Evolutionary conservation across 331 rosid genomes (phyloP), one percentile per base, ranked within the genome.

Genomic region (Stylosanthes scabra): DNA sequence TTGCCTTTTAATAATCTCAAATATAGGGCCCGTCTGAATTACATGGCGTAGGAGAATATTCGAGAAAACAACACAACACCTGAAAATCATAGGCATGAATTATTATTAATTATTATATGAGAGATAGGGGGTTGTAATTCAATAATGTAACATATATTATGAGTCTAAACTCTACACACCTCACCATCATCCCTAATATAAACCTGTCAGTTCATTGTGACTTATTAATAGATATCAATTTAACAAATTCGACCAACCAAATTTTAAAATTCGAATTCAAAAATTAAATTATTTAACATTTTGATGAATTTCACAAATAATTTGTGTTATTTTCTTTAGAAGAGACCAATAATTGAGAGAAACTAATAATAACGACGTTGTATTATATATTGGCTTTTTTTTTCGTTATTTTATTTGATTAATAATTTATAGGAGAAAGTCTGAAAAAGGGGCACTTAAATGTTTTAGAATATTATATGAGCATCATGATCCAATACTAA

Each of bases 311-410:
- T 31, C 37, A 20, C 25, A 20, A 20, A 20, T 20, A 20, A 20
- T 61, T 40, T 25, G 63, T 20, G n/a, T 20, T 20, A 16, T 58
- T 41, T 58, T 58, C 29, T 58, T 28, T 28, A 56, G 15, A 51
- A 44, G 60, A 46, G 20, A 37, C n/a, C 80, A 72, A 67, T 80
- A 51, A 76, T 80, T 76, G 64, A 80, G 77, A 29, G 58, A 63
- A 66, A 20, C 25, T 20, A 20, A 20, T 20, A 20, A 20, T 20
- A 1, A 20, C 1, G 25, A 20, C 25, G 25, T 20, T 20, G 25
- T 20, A 20, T 20, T 20, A 20, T 20, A 20, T 20, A 49, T 82
- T 68, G 69, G 42, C 63, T 15, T 15, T 49, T 68, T 68, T 56
- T 25, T 7, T 14, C n/a, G 6, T 29, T 49, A 63, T 68, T 68